Evolutionary conservation across 176 grass and related monocot genomes (phyloP), one percentile per base, ranked within the genome.

Genomic region (Aegilops umbellulata): DNA sequence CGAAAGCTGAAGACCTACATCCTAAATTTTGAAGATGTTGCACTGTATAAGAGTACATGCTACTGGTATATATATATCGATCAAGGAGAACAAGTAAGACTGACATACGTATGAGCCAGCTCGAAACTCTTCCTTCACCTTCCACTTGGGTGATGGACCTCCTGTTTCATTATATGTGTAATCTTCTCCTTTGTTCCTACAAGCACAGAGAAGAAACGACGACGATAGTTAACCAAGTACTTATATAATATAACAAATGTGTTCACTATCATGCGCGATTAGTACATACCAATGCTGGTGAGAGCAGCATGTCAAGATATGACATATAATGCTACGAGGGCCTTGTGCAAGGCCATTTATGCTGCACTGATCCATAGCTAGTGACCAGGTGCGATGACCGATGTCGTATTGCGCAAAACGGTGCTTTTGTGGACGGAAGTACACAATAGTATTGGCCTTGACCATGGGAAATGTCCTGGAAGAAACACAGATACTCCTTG

Each of bases 261-360:
- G 17, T 36, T 69, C 2, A 8, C 27, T 31, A 31, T 66, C 5
- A 66, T 69, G 67, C 32, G 13, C 16, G 17, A 38, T n/a, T 22
- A 36, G 31, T 69, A 69, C 69, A 1, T 41, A 72, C 36, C 69
- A 72, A 72, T 72, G 69, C 10, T 3, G 10, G 11, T 72, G 20
- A 72, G 36, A 72, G 69, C 69, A 72, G 36, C 69, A 72, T 72
- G 69, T 42, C 69, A 72, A 72, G 36, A 72, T 41, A 72, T 72
- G 69, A 38, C 36, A 72, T 42, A 42, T 3, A 70, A 70, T 70
- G 20, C 68, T 70, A 23, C 35, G 22, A 36, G 69, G 69, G 22
- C 69, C 69, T 24, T 72, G 69, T 24, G 69, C 69, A 42, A 42
- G 36, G 69, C 36, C 69, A 24, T 72, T 39, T 39, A 42, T 72